Evolutionary conservation across 768 basidiomycete genomes (phyloP).

Genomic region (Leucosporidium creatinivorum): DNA sequence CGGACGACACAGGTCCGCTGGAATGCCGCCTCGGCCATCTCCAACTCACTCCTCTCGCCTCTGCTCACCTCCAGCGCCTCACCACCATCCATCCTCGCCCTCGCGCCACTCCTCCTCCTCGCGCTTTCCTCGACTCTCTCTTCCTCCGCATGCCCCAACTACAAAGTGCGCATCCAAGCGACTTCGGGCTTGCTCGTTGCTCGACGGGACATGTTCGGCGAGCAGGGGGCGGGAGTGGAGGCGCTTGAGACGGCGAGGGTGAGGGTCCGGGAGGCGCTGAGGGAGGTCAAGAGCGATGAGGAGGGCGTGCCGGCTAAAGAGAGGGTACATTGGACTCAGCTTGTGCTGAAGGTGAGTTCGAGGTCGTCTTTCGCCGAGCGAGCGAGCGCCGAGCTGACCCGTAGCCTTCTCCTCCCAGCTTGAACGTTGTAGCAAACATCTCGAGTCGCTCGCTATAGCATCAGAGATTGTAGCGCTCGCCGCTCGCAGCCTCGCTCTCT

Average conservation of each 20-base stretch:
- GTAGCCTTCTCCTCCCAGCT: not conserved
- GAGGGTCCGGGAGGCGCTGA: not conserved
- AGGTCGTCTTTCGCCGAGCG: too few species aligned
- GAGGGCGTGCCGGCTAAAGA: slow-evolving; percentile 1
- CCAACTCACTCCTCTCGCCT: not conserved
- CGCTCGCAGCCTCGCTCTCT: too few species aligned
- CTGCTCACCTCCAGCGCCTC: not conserved
- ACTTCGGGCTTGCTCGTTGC: not conserved
- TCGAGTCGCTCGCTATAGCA: not conserved
- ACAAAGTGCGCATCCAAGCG: slow-evolving; percentile 27
- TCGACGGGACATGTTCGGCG: not conserved
- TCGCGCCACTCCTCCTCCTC: not conserved
- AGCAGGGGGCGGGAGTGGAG: not conserved
- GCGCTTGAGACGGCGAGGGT: too few species aligned
- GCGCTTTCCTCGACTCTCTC: not conserved
- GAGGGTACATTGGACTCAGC: not conserved
- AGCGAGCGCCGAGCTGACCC: not conserved
- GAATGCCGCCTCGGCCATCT: slow-evolving; percentile 19
- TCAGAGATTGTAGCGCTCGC: not conserved
- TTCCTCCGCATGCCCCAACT: slow-evolving; percentile 5
- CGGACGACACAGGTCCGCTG: slow-evolving; percentile 18
- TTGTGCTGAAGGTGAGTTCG: slow-evolving; percentile 1
- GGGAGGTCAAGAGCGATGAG: not conserved
- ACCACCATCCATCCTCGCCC: not conserved
- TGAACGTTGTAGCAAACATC: not conserved